A percentile compares a stretch with the other conserved stretches of the same genome.
Conservation (phyloP, 768 basidiomycete genomes). For the Hypholoma sublateritium region DNA sequence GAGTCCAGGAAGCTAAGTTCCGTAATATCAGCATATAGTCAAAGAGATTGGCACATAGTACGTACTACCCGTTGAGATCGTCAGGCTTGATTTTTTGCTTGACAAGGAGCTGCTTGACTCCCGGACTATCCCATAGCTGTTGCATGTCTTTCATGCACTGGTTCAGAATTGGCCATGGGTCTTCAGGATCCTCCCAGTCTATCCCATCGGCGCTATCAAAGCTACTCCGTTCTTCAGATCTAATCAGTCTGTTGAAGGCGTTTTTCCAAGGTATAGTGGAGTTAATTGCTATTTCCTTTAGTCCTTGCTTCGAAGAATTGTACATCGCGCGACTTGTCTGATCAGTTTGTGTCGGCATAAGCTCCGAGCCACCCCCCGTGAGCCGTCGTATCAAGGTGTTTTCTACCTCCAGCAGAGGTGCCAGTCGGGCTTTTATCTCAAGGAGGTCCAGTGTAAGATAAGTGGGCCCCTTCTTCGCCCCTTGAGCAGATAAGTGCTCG, state of each 20-base stretch:
- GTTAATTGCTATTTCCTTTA: constrained; percentile 54
- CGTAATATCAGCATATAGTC: background rate
- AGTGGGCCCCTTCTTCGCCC: constrained; percentile 26
- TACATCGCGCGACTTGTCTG: background rate
- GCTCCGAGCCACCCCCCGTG: constrained; percentile 34
- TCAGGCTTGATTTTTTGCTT: constrained; percentile 58
- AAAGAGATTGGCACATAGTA: constrained; percentile 12
- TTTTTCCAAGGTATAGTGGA: constrained; percentile 52
- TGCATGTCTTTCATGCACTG: constrained; percentile 66
- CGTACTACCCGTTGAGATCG: constrained; percentile 75
- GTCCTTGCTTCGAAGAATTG: constrained; percentile 10
- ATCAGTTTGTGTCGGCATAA: background rate
- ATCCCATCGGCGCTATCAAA: constrained; percentile 30
- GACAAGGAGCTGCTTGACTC: constrained; percentile 49
- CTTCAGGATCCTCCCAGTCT: constrained; percentile 49
- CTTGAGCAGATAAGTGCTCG: constrained; percentile 17
- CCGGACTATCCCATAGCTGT: constrained; percentile 59
- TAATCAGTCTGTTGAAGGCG: constrained; percentile 37
- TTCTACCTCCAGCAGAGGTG: constrained; percentile 64
- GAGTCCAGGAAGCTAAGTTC: constrained; percentile 67
- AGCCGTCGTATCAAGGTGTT: constrained; percentile 57
- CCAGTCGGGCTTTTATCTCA: constrained; percentile 57
- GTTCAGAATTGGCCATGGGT: constrained; percentile 57
- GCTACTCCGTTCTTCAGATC: constrained; percentile 23
- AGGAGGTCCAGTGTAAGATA: constrained; percentile 43